Evolutionary conservation across 148 eudicot genomes (phyloP).

Genomic region (Cornus suecica): DNA sequence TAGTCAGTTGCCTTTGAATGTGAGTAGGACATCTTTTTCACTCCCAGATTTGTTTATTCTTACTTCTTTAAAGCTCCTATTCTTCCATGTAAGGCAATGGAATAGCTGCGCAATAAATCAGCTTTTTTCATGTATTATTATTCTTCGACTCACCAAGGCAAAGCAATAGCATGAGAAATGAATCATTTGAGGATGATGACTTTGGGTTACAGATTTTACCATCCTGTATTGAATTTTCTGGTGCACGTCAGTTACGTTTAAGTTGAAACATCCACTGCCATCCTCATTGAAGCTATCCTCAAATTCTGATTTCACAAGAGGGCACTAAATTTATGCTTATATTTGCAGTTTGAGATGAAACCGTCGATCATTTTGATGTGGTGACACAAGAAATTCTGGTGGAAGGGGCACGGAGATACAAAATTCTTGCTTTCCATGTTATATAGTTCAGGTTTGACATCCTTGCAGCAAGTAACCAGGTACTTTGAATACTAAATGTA

Average conservation of each 20-base stretch:
- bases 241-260: not conserved
- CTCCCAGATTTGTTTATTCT: not conserved
- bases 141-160: not conserved
- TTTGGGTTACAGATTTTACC: not conserved
- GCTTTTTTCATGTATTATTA: not conserved
- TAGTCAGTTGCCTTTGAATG: constrained; percentile 12
- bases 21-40: constrained; percentile 4
- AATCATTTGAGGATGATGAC: not conserved
- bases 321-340: not conserved
- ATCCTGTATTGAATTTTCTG: not conserved
- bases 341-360: not conserved
- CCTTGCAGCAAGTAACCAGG: not conserved
- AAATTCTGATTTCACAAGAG: not conserved
- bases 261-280: not conserved
- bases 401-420: not conserved
- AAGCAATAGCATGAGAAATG: not conserved
- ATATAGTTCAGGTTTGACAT: not conserved
- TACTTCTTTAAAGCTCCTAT: not conserved
- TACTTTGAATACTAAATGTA: not conserved
- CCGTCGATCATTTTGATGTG: not conserved
- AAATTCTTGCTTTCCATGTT: not conserved
- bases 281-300: not conserved
- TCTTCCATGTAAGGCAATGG: not conserved
- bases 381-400: not conserved
- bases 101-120: not conserved